Conservation (phyloP, 2,329 filamentous ascomycete genomes). For the Pyricularia grisea region DNA sequence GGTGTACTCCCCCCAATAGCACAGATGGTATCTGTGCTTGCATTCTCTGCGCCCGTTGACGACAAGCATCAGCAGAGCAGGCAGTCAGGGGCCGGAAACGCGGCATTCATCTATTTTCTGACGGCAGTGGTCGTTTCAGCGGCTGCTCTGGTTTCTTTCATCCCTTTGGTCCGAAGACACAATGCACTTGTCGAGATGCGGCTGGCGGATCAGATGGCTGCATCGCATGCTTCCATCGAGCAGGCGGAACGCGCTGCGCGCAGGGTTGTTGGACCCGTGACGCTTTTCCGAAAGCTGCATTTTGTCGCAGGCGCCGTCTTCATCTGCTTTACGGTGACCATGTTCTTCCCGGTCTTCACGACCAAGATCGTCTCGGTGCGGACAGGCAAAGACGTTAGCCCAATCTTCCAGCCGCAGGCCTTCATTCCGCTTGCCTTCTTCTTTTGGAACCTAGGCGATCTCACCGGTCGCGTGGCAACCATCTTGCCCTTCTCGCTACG, state of each 20-base stretch:
- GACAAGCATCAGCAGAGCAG: not conserved
- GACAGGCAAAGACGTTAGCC: conserved; percentile 22
- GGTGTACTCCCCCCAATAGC: conserved; percentile 83
- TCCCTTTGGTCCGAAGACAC: conserved; percentile 59
- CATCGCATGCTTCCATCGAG: conserved; percentile 40
- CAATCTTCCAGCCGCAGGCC: conserved; percentile 59
- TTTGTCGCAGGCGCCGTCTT: conserved; percentile 73
- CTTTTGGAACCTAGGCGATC: conserved; percentile 86
- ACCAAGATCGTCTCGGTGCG: conserved; percentile 47
- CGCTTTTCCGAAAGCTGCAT: conserved; percentile 66
- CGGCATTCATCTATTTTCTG: conserved; percentile 85
- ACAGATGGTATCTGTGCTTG: conserved; percentile 75
- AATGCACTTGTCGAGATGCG: conserved; percentile 40
- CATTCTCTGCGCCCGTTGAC: conserved; percentile 27
- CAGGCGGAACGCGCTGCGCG: conserved; percentile 41
- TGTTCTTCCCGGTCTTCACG: conserved; percentile 95
- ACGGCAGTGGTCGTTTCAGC: conserved; percentile 73
- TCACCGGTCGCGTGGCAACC: conserved; percentile 65
- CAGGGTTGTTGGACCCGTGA: conserved; percentile 44
- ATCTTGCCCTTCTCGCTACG: conserved; percentile 44
- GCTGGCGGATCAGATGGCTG: conserved; percentile 36
- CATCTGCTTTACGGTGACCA: conserved; percentile 72
- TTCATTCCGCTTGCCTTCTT: conserved; percentile 90
- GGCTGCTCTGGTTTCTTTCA: conserved; percentile 61
- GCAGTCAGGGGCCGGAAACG: conserved; percentile 38